phyloP scores from a whole-genome alignment of 345 rosid species.

The Psidium friedrichsthalianum region DNA sequence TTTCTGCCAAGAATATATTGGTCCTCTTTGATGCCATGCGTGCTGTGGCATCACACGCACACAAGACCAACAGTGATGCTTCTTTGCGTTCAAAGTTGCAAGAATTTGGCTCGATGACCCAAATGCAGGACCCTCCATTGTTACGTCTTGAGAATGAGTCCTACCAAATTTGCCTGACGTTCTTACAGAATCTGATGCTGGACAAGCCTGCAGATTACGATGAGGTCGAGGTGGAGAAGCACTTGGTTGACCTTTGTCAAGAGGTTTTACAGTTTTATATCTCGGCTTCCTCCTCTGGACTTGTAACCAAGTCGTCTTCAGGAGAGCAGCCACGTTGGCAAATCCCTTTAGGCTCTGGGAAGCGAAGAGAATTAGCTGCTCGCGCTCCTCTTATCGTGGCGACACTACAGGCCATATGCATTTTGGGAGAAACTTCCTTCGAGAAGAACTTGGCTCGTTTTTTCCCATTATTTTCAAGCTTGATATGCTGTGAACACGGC shows the following conservation, averaged over 20 bases:
- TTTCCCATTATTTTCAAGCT: slow-evolving; percentile 69
- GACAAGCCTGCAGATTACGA: slow-evolving; percentile 45
- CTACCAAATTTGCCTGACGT: slow-evolving; percentile 82
- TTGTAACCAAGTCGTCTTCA: slow-evolving; percentile 23
- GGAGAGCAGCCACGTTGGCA: slow-evolving; percentile 37
- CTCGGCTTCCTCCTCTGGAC: slow-evolving; percentile 34
- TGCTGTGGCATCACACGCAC: slow-evolving; percentile 72
- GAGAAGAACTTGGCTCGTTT: slow-evolving; percentile 56
- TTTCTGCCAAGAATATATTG: slow-evolving; percentile 60
- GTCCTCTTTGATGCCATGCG: slow-evolving; percentile 82
- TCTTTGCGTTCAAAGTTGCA: slow-evolving; percentile 56
- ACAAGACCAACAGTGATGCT: slow-evolving; percentile 49
- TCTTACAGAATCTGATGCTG: slow-evolving; percentile 65
- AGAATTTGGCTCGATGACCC: slow-evolving; percentile 81
- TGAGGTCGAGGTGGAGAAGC: slow-evolving; percentile 51
- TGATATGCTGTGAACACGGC: slow-evolving; percentile 92
- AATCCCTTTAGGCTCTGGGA: slow-evolving; percentile 88
- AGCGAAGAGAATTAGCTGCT: slow-evolving; percentile 69
- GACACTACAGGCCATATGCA: slow-evolving; percentile 70
- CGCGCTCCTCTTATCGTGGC: slow-evolving; percentile 75
- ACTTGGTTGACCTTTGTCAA: slow-evolving; percentile 52
- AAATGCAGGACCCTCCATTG: slow-evolving; percentile 97
- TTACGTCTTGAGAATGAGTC: slow-evolving; percentile 94
- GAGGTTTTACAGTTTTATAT: slow-evolving; percentile 75
- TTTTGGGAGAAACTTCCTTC: slow-evolving; percentile 63